Percentiles rank a stretch among this genome's conserved stretches.
phyloP scores from a whole-genome alignment of 257 asterid species.

The Ligustrum vulgare region DNA sequence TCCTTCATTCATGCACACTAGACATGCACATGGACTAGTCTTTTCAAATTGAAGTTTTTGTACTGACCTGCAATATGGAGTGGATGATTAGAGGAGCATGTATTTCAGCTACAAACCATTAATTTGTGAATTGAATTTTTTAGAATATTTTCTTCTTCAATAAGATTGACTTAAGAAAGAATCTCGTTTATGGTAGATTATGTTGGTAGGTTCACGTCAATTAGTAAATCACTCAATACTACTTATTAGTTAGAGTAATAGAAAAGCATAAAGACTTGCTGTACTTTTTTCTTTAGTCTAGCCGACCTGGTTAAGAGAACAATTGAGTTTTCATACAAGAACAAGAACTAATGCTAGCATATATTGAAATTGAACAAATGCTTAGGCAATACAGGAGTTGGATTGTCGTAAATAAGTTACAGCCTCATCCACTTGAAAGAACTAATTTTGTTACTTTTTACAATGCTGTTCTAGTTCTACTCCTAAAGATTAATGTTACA shows the following conservation, averaged over 20 bases:
- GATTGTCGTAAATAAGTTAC: neutral
- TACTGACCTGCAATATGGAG: constrained; percentile 8
- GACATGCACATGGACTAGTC: constrained; percentile 15
- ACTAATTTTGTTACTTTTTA: constrained; percentile 20
- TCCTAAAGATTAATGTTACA: constrained; percentile 18
- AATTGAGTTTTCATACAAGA: no score
- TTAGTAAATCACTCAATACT: neutral
- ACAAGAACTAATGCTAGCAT: neutral
- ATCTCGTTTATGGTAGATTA: neutral
- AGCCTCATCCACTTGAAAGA: neutral
- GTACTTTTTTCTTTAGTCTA: no score
- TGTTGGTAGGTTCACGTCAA: neutral
- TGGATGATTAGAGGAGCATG: neutral
- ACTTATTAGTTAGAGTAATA: no score
- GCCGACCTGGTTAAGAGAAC: no score
- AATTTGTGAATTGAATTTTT: constrained; percentile 5
- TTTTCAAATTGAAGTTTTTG: constrained; percentile 9
- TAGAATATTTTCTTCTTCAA: neutral
- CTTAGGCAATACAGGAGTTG: neutral
- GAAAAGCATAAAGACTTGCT: no score
- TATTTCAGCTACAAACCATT: neutral
- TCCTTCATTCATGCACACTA: constrained; percentile 10
- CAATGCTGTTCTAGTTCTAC: constrained; percentile 29
- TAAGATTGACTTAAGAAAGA: neutral
- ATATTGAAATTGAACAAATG: neutral